A percentile compares a stretch with the other conserved stretches of the same genome.
These are phyloP conservation scores for Lenzites betulinus DNA, from an alignment of 768 basidiomycete species.

Conservation along the genomic window DNA sequence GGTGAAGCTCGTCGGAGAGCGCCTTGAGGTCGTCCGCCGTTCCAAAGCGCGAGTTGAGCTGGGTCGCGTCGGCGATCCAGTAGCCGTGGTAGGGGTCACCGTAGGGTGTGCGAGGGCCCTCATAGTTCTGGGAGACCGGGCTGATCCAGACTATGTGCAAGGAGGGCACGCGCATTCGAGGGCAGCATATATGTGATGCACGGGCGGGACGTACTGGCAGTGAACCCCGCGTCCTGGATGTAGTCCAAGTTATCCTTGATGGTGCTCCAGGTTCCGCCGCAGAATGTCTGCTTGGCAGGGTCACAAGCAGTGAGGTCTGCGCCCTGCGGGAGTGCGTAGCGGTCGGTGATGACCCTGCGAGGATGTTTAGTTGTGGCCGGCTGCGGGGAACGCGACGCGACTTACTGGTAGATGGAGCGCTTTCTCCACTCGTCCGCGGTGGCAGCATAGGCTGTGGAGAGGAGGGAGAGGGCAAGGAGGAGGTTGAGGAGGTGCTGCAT, in stretches of 20 bases:
- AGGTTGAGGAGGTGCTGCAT: slow-evolving; percentile 30
- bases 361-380: background rate
- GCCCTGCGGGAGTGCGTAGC: slow-evolving; percentile 68
- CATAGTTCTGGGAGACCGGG: slow-evolving; percentile 77
- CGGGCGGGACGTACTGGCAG: slow-evolving; percentile 51
- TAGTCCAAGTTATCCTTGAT: slow-evolving; percentile 82
- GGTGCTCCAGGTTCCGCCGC: slow-evolving; percentile 85
- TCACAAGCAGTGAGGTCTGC: slow-evolving; percentile 56
- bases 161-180: slow-evolving; percentile 2
- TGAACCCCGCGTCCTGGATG: slow-evolving; percentile 80
- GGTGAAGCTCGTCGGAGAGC: slow-evolving; percentile 66
- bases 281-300: slow-evolving; percentile 64
- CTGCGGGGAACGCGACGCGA: slow-evolving; percentile 3
- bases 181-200: background rate
- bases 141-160: slow-evolving; percentile 77
- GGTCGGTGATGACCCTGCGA: slow-evolving; percentile 67
- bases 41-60: slow-evolving; percentile 73
- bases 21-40: slow-evolving; percentile 70
- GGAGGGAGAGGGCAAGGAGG: slow-evolving; percentile 30
- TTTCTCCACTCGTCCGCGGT: slow-evolving; percentile 75
- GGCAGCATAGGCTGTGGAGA: slow-evolving; percentile 48
- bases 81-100: slow-evolving; percentile 88
- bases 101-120: slow-evolving; percentile 69
- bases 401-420: slow-evolving; percentile 80
- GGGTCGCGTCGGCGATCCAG: slow-evolving; percentile 71